A percentile compares a stretch with the other conserved stretches of the same genome.
Evolutionary conservation across 805 yeast species (phyloP).

Genomic region (Wickerhamiella domercqiae): DNA sequence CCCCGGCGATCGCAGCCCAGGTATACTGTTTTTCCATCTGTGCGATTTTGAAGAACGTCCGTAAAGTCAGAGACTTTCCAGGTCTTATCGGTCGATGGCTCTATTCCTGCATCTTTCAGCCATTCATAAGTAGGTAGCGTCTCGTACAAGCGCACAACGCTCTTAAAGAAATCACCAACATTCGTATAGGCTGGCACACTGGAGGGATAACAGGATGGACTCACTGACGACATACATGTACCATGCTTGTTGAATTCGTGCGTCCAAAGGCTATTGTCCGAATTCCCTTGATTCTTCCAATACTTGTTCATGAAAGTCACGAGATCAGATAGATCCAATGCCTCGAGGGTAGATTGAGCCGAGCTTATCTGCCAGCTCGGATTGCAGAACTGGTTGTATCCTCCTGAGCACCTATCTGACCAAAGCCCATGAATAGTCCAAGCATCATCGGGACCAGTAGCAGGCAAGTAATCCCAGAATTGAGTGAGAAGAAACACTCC

Average conservation of each 20-base stretch:
- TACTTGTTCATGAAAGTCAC: slow-evolving; percentile 38
- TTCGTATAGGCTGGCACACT: slow-evolving; percentile 21
- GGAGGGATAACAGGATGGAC: slow-evolving; percentile 46
- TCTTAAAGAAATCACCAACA: slow-evolving; percentile 57
- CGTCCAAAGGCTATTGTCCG: slow-evolving; percentile 61
- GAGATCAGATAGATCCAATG: slow-evolving; percentile 32
- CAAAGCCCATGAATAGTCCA: slow-evolving; percentile 79
- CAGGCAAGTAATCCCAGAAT: slow-evolving; percentile 79
- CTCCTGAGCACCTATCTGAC: slow-evolving; percentile 81
- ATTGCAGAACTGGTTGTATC: slow-evolving; percentile 68
- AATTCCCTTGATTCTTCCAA: slow-evolving; percentile 65
- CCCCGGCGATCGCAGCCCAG: slow-evolving; percentile 40
- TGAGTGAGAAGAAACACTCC: slow-evolving; percentile 76
- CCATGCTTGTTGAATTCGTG: slow-evolving; percentile 94
- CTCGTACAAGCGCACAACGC: slow-evolving; percentile 42
- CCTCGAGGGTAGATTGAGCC: slow-evolving; percentile 32
- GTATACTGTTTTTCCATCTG: slow-evolving; percentile 38
- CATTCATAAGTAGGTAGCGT: slow-evolving; percentile 52
- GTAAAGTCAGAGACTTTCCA: slow-evolving; percentile 35
- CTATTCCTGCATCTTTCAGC: slow-evolving; percentile 52
- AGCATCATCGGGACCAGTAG: slow-evolving; percentile 51
- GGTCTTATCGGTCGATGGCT: slow-evolving; percentile 42
- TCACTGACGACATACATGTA: slow-evolving; percentile 73
- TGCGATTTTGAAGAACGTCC: slow-evolving; percentile 23
- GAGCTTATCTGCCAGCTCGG: slow-evolving; percentile 37